A percentile compares a stretch with the other conserved stretches of the same genome.
phyloP scores from a whole-genome alignment of 1,284 basidiomycete species.

The Ganoderma resinaceum region DNA sequence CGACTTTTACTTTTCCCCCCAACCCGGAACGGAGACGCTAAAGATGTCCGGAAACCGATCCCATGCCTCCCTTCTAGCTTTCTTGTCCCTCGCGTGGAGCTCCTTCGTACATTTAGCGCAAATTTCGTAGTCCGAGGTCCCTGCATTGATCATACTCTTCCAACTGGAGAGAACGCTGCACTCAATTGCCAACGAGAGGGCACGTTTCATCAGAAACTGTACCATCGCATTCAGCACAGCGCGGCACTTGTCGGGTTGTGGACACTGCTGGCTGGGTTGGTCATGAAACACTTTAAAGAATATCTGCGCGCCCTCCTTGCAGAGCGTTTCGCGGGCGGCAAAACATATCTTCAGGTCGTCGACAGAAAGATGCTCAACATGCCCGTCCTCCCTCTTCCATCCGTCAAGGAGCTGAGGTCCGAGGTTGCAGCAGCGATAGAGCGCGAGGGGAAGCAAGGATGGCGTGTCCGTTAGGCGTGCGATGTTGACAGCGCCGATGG shows the following conservation, averaged over 20 bases:
- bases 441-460: background rate
- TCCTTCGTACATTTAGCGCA: background rate
- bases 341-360: conserved; percentile 11
- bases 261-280: background rate
- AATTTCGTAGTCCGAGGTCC: background rate
- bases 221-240: background rate
- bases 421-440: conserved; percentile 6
- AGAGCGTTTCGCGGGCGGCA: background rate
- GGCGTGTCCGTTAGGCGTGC: conserved; percentile 15
- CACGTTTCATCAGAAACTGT: background rate
- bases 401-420: background rate
- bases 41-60: background rate
- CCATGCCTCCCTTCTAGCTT: background rate
- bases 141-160: background rate
- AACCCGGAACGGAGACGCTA: background rate
- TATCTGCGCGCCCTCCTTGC: conserved; percentile 9
- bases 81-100: background rate
- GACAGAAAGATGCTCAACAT: background rate
- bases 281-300: background rate
- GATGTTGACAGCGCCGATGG: conserved; percentile 15
- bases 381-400: conserved; percentile 6
- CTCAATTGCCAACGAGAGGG: background rate
- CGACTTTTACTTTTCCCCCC: background rate
- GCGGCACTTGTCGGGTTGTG: background rate
- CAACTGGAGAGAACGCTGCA: background rate